phyloP scores from a whole-genome alignment of 495 filamentous ascomycete species.

The Gamarada debralockiae region DNA sequence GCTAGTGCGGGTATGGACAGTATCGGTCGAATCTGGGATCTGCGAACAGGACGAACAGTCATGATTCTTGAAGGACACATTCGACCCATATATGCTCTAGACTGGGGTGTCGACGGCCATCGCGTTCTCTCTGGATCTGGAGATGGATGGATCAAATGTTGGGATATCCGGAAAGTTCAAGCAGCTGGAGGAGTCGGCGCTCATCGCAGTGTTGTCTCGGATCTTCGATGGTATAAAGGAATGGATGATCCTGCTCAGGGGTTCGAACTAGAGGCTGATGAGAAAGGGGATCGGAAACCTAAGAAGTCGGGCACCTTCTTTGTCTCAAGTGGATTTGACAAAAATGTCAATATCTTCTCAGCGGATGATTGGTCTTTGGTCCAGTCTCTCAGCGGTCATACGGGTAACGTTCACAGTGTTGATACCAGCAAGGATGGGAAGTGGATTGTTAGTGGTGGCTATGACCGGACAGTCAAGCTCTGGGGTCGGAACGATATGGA shows the following conservation, averaged over 20 bases:
- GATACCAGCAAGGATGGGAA: constrained; percentile 80
- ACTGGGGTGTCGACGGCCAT: constrained; percentile 90
- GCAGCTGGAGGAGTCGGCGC: constrained; percentile 82
- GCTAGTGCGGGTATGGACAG: constrained; percentile 91
- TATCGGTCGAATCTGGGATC: constrained; percentile 92
- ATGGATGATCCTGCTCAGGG: constrained; percentile 59
- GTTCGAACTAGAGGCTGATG: constrained; percentile 52
- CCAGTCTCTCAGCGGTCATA: constrained; percentile 85
- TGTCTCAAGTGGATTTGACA: constrained; percentile 87
- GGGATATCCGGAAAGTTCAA: constrained; percentile 89
- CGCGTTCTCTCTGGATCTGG: constrained; percentile 85
- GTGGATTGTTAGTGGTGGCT: constrained; percentile 91
- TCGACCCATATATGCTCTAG: constrained; percentile 84
- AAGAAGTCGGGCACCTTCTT: constrained; percentile 83
- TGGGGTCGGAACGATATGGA: constrained; percentile 84
- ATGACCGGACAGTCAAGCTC: constrained; percentile 92
- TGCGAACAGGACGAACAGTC: constrained; percentile 89
- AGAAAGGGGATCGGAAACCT: constrained; percentile 55
- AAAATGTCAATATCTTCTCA: constrained; percentile 91
- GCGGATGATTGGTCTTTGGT: constrained; percentile 93
- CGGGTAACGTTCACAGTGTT: constrained; percentile 82
- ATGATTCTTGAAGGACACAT: constrained; percentile 96
- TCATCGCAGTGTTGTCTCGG: constrained; percentile 86
- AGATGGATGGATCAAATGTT: constrained; percentile 96
- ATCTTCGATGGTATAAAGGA: constrained; percentile 92